These are phyloP conservation scores for Pilatotrama ljubarskyi DNA, from an alignment of 768 basidiomycete genomes.

Conservation along the genomic window DNA sequence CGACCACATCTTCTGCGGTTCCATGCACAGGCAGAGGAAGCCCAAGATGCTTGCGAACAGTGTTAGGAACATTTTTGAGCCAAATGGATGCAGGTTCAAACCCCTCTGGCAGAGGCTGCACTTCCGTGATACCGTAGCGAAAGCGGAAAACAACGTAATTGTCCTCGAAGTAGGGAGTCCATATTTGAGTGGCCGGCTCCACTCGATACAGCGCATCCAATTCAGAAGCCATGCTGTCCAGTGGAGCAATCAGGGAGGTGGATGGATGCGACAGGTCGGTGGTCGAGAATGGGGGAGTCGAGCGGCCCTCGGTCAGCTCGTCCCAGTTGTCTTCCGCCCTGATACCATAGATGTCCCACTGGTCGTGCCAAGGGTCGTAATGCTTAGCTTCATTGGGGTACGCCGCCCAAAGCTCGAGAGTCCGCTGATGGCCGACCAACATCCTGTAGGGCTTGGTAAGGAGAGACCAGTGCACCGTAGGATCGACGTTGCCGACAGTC, in stretches of 20 bases:
- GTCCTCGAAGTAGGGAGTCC: background rate
- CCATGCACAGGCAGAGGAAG: background rate
- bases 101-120: background rate
- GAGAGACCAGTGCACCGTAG: background rate
- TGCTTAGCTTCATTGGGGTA: background rate
- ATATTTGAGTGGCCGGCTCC: background rate
- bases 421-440: background rate
- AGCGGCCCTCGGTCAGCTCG: no score
- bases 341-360: background rate
- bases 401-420: background rate
- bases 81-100: background rate
- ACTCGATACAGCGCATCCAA: background rate
- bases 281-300: background rate
- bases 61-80: background rate
- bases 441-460: background rate
- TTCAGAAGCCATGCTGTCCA: background rate
- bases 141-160: background rate
- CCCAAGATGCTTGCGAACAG: background rate
- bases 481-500: background rate
- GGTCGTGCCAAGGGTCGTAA: conserved; percentile 4
- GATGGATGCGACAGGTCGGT: background rate
- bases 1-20: background rate
- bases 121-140: background rate
- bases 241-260: background rate
- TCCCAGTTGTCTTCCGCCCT: background rate